Conservation (phyloP, 1,284 basidiomycete genomes). For the Heterobasidion parviporum region DNA sequence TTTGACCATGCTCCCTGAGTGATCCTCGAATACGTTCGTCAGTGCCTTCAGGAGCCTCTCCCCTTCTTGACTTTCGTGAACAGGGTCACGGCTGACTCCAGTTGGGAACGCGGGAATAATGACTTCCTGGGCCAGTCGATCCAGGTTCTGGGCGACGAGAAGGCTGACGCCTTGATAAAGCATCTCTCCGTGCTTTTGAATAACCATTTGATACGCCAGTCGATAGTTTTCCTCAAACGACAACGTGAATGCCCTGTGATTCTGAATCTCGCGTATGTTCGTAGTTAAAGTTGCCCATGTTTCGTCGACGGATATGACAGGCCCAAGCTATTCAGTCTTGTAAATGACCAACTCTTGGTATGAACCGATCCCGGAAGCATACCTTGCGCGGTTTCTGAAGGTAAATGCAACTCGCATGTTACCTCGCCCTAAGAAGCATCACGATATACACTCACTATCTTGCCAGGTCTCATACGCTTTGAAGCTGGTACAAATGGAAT, state of each 20-base stretch:
- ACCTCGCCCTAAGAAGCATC: neutral
- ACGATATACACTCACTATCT: constrained; percentile 31
- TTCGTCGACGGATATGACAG: constrained; percentile 59
- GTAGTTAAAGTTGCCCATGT: constrained; percentile 71
- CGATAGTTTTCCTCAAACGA: constrained; percentile 97
- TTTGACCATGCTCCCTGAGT: constrained; percentile 84
- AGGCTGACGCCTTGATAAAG: constrained; percentile 84
- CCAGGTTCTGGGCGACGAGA: constrained; percentile 80
- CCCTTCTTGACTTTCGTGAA: constrained; percentile 66
- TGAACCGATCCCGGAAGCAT: constrained; percentile 3
- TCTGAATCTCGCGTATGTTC: constrained; percentile 94
- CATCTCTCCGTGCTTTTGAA: constrained; percentile 79
- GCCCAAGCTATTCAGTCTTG: constrained; percentile 44
- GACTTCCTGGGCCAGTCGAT: constrained; percentile 67
- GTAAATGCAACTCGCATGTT: constrained; percentile 2
- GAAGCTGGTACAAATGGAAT: constrained; percentile 10
- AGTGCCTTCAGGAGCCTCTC: constrained; percentile 83
- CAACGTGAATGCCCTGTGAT: constrained; percentile 87
- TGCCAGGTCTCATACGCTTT: constrained; percentile 23
- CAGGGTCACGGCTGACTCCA: constrained; percentile 43
- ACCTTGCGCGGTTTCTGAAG: constrained; percentile 49
- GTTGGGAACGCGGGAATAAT: constrained; percentile 82
- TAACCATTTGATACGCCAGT: constrained; percentile 90
- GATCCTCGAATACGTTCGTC: constrained; percentile 90
- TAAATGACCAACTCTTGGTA: neutral